Evolutionary conservation across 2,329 filamentous ascomycete genomes (phyloP), one percentile per base, ranked within the genome.

Genomic region (Alternaria rosae): DNA sequence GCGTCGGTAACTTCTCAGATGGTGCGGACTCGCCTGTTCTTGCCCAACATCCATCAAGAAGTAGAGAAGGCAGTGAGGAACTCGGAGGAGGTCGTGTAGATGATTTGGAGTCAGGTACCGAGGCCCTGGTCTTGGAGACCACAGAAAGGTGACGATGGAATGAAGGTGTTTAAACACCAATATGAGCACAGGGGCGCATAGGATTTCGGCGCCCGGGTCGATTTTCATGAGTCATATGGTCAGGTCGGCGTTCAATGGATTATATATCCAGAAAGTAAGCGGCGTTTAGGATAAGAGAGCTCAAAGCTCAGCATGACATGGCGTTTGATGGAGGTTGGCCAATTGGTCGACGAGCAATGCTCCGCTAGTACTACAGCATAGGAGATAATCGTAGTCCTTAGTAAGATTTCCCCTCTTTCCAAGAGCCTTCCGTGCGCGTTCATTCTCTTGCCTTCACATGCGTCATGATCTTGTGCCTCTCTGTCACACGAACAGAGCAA

Each of bases 1-100:
- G 75, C 55, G 76, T 78, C 15, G 67, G 70, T 50, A 66, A 67
- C 28, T 67, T 70, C 30, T 70, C 66, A 4, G 67, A 70, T 23
- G 62, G 67, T 21, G 54, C 60, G 28, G 66, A 68, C 28, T 70
- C 66, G 8, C 63, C 67, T 5, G 45, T 44, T n/a, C 12, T 60
- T 26, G 51, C 61, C 10, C 63, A 59, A 9, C 45, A 57, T 30
- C 57, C 67, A 30, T 56, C 54, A 23, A 55, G 57, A 20, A 57
- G 55, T 23, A 63, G 57, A 52, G 50, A 56, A 2, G 57, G 51
- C 15, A 66, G 63, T 35, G 65, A 61, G 12, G 45, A 28, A 13
- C 26, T 54, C 7, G 51, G 41, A 7, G 32, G 23, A 12, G 52
- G 41, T 44, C 35, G 45, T 21, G 43, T 20, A 35, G 64, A 59